These are phyloP conservation scores for Cadophora sp. DNA, from an alignment of 2,329 filamentous ascomycete genomes.

Conservation along the genomic window DNA sequence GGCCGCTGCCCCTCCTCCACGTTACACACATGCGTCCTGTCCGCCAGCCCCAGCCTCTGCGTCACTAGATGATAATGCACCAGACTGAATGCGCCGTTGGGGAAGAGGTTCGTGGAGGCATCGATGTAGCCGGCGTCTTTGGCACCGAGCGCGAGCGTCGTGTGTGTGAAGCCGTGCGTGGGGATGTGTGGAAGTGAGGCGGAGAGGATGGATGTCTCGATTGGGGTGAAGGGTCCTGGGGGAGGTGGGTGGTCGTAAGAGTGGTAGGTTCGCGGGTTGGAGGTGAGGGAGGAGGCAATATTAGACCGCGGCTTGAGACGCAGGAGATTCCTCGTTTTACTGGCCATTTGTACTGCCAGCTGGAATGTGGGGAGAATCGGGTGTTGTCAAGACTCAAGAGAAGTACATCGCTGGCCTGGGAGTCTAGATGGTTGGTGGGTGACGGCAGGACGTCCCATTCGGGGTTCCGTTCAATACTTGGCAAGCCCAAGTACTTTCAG, in stretches of 20 bases:
- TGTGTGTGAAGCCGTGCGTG: slow-evolving; percentile 78
- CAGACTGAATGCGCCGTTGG: slow-evolving; percentile 80
- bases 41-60: slow-evolving; percentile 64
- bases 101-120: slow-evolving; percentile 83
- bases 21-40: slow-evolving; percentile 24
- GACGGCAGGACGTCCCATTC: background rate
- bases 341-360: slow-evolving; percentile 10
- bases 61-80: slow-evolving; percentile 78
- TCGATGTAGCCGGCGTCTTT: slow-evolving; percentile 86
- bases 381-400: background rate
- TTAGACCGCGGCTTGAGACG: slow-evolving; percentile 12
- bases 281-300: background rate
- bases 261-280: slow-evolving; percentile 56
- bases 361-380: background rate
- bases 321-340: slow-evolving; percentile 24
- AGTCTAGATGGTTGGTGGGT: slow-evolving; percentile 3
- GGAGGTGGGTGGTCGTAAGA: slow-evolving; percentile 71
- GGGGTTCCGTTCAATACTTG: slow-evolving; percentile 10
- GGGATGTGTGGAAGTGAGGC: slow-evolving; percentile 83
- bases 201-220: slow-evolving; percentile 79
- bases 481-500: slow-evolving; percentile 11
- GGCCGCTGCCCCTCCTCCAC: slow-evolving; percentile 42
- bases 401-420: too few species aligned
- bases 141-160: slow-evolving; percentile 77
- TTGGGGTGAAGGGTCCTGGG: slow-evolving; percentile 66